Evolutionary conservation across 257 asterid genomes (phyloP).

Genomic region (Coffea eugenioides): DNA sequence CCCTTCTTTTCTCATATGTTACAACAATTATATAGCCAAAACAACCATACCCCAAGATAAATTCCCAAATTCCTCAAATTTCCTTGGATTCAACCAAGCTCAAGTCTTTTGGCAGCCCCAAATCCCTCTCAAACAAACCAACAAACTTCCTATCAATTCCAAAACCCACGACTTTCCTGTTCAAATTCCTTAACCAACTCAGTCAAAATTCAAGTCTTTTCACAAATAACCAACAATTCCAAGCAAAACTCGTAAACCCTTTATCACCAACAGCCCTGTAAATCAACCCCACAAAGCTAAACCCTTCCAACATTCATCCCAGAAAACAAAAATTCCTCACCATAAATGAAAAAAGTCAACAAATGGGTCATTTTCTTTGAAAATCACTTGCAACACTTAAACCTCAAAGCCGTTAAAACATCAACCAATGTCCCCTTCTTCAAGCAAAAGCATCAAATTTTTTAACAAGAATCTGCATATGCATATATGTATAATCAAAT

Average conservation of each 20-base stretch:
- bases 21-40: background rate
- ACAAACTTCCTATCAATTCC: background rate
- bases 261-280: background rate
- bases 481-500: background rate
- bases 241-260: background rate
- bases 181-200: background rate
- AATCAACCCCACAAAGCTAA: background rate
- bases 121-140: background rate
- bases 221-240: background rate
- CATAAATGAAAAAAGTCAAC: background rate
- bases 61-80: background rate
- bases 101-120: background rate
- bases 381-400: slow-evolving; percentile 22
- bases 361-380: slow-evolving; percentile 6
- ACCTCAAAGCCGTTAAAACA: slow-evolving; percentile 55
- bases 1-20: background rate
- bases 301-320: background rate
- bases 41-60: background rate
- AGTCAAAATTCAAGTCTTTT: background rate
- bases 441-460: slow-evolving; percentile 51
- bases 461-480: slow-evolving; percentile 23
- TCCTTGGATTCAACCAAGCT: background rate
- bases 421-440: slow-evolving; percentile 39
- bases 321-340: background rate
- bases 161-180: slow-evolving; percentile 2